Evolutionary conservation across 176 grass and related monocot species (phyloP), one percentile per base, ranked within the genome.

Genomic region (Ensete glaucum): DNA sequence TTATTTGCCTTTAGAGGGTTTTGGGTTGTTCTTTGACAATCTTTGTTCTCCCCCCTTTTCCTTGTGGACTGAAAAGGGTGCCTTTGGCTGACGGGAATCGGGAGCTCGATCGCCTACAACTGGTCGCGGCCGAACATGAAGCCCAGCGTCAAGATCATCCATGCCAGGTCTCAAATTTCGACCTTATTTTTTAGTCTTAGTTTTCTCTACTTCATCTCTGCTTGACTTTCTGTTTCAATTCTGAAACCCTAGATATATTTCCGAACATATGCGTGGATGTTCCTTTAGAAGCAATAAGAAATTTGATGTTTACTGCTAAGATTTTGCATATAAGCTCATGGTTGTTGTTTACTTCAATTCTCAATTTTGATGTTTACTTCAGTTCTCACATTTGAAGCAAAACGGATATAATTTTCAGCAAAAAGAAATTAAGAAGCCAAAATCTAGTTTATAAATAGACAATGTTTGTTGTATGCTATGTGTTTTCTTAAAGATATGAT

Each of bases 121-220:
- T 96, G 92, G 92, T 86, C 89, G 12, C 88, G 79, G 71, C 75
- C 89, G 2, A 86, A 84, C n/a, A 96, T 96, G 92, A 96, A 96
- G 82, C 82, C 92, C 78, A 96, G 89, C 66, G 89, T 96, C 52
- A 96, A 96, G 73, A 81, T 96, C 80, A 96, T 96, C 71, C 89
- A 96, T 59, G 92, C 92, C 64, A 96, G 92, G 92, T 89, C 2
- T 25, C 13, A 43, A 5, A 0, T 67, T 67, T 43, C 25, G 54
- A 8, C 12, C 25, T 55, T 1, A 54, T 15, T 27, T 15, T 27
- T 52, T 25, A 54, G 9, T 80, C 11, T 75, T 21, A 5, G 11
- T n/a, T 58, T 52, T 24, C 43, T 0, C 22, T 57, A 34, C 34
- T 14, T 48, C 62, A n/a, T 12, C 67, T 50, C 17, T 26, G 16